Base-by-base conservation (phyloP, 768 basidiomycete species). In the Asterophora parasitica region DNA sequence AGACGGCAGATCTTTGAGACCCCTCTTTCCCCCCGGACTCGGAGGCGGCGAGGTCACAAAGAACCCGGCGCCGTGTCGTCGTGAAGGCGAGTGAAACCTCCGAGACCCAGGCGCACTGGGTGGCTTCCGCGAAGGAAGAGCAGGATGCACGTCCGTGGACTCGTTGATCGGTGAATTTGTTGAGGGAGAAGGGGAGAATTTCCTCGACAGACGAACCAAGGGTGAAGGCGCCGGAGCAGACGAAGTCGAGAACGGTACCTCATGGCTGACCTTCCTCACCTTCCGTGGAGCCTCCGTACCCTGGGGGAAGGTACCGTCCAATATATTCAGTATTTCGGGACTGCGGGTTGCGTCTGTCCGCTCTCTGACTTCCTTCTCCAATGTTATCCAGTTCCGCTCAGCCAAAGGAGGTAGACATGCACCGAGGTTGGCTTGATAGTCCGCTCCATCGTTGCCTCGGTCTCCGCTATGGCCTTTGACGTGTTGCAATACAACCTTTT, bases 361-460 rank as follows among this genome's bases (percentile, higher is more conserved):
- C 39, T 51, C 27, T 5, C 38, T 31, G 17, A 63, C 44, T n/a
- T 52, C 51, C 43, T 51, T 32, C 42, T 69, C 62, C 27, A 68
- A 51, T n/a, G 48, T 43, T 0, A 63, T 66, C 88, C 87, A 92
- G 53, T 89, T 76, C 38, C 73, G 72, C 30, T 90, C 87, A 4
- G 60, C 58, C 1, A 67, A 49, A 13, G 35, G 49, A 0, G 72
- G 68, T 43, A 72, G 49, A 8, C 58, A 54, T 8, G 75, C 63
- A 2, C 91, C 91, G 4, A 64, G 27, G 48, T 80, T 84, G 3
- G 91, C 91, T 47, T 83, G 74, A 11, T 52, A 57, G 61, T 97
- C 94, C 2, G 94, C 94, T 35, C 78, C 83, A 44, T 97, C 93
- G 61, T 97, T 97, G 1, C 94, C 94, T 44, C 67, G 67, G 23